phyloP scores from a whole-genome alignment of 2,329 filamentous ascomycete genomes.

The Aphanocladium album region DNA sequence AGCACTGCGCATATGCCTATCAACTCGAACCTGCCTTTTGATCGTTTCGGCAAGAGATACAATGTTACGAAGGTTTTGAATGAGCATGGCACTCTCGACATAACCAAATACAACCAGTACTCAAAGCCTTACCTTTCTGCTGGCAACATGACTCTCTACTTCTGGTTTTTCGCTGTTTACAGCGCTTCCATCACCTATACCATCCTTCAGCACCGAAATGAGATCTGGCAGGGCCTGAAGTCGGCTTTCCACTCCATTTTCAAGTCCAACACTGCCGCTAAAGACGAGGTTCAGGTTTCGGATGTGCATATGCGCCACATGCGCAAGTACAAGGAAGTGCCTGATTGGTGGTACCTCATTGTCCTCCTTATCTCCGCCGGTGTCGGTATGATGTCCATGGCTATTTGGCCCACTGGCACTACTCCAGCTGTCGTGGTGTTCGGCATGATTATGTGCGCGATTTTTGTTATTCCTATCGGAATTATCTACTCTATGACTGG shows the following conservation, averaged over 20 bases:
- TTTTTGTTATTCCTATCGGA: constrained; percentile 41
- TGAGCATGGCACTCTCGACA: constrained; percentile 30
- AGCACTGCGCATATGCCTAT: constrained; percentile 35
- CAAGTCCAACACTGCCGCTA: constrained; percentile 21
- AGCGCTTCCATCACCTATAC: constrained; percentile 35
- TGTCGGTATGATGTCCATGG: constrained; percentile 31
- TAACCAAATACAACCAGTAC: constrained; percentile 34
- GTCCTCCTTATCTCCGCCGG: constrained; percentile 26
- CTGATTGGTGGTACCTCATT: constrained; percentile 43
- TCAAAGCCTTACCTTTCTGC: constrained; percentile 38
- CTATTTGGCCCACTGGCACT: constrained; percentile 39
- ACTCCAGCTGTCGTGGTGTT: constrained; percentile 38
- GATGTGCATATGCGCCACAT: constrained; percentile 45
- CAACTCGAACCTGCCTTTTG: constrained; percentile 35
- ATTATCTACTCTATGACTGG: constrained; percentile 41
- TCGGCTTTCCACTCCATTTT: constrained; percentile 25
- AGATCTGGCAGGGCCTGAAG: constrained; percentile 33
- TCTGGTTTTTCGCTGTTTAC: constrained; percentile 38
- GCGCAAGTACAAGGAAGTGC: constrained; percentile 40
- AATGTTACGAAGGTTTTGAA: constrained; percentile 33
- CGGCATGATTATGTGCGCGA: constrained; percentile 34
- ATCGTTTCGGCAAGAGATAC: constrained; percentile 34
- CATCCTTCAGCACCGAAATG: constrained; percentile 33
- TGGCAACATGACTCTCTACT: constrained; percentile 30
- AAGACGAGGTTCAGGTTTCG: constrained; percentile 19